Evolutionary conservation across 2,329 filamentous ascomycete species (phyloP).

Genomic region (Fusarium poae): DNA sequence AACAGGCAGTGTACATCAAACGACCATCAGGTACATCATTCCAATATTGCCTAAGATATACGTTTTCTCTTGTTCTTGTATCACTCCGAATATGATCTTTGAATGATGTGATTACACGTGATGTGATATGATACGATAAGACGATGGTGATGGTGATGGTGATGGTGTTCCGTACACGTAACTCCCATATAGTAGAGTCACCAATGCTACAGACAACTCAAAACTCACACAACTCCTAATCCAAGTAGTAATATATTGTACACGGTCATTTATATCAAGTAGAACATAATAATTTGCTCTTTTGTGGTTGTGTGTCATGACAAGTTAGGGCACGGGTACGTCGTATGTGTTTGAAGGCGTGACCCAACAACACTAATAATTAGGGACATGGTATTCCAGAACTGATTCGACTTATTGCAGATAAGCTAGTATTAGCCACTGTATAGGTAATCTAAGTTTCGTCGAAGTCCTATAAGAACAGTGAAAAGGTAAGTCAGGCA

Average conservation of each 20-base stretch:
- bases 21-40: no score
- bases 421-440: neutral
- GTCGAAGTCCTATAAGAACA: neutral
- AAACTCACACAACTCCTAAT: fast-evolving
- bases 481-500: neutral
- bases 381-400: neutral
- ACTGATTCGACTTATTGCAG: neutral
- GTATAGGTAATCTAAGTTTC: no score
- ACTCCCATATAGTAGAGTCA: neutral
- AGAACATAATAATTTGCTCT: neutral
- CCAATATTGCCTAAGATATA: neutral
- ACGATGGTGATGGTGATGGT: neutral
- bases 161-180: neutral
- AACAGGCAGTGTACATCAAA: neutral
- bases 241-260: no score
- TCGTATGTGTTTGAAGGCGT: fast-evolving
- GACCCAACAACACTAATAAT: neutral
- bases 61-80: neutral
- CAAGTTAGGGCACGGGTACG: fast-evolving
- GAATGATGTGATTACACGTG: neutral
- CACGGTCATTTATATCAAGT: no score
- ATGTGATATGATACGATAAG: neutral
- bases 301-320: neutral
- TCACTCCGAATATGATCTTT: neutral
- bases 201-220: neutral